Evolutionary conservation across 768 basidiomycete genomes (phyloP).

Genomic region (Tylopilus rubrobrunneus): DNA sequence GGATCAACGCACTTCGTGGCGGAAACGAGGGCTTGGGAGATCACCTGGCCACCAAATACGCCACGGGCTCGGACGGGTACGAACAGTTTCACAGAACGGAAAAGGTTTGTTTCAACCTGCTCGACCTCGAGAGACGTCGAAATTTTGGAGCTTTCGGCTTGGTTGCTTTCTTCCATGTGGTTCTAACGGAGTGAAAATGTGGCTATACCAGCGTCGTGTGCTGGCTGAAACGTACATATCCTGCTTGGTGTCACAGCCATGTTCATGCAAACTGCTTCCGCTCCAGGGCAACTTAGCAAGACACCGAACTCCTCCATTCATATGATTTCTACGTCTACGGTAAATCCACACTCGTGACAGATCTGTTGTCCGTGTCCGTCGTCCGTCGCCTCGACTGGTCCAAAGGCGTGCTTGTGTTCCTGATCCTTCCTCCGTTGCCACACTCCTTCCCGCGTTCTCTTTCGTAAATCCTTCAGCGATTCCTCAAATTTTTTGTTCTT

Average conservation of each 20-base stretch:
- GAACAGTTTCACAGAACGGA: conserved; percentile 72
- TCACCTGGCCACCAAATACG: conserved; percentile 88
- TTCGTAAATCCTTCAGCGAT: conserved; percentile 76
- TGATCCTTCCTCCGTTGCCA: conserved; percentile 86
- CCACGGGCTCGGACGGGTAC: conserved; percentile 60
- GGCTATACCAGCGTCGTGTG: too few species aligned
- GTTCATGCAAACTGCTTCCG: too few species aligned
- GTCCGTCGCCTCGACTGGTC: conserved; percentile 47
- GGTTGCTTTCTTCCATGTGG: conserved; percentile 39
- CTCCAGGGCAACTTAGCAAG: neutral
- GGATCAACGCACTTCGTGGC: conserved; percentile 73
- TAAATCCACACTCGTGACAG: conserved; percentile 89
- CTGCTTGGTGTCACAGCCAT: too few species aligned
- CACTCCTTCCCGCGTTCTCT: conserved; percentile 81
- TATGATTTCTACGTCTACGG: conserved; percentile 82
- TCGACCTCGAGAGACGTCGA: conserved; percentile 76
- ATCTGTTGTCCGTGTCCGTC: conserved; percentile 64
- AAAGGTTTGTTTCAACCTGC: conserved; percentile 70
- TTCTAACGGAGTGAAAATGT: too few species aligned
- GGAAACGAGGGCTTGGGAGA: conserved; percentile 80
- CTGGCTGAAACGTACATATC: too few species aligned
- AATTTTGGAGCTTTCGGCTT: conserved; percentile 64
- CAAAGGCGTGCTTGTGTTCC: conserved; percentile 86
- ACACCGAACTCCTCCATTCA: conserved; percentile 28
- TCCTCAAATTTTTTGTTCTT: conserved; percentile 96